Percentiles rank a stretch among this genome's conserved stretches.
Conservation (phyloP, 73 alveolate species). For the Paramecium tetraurelia region DNA sequence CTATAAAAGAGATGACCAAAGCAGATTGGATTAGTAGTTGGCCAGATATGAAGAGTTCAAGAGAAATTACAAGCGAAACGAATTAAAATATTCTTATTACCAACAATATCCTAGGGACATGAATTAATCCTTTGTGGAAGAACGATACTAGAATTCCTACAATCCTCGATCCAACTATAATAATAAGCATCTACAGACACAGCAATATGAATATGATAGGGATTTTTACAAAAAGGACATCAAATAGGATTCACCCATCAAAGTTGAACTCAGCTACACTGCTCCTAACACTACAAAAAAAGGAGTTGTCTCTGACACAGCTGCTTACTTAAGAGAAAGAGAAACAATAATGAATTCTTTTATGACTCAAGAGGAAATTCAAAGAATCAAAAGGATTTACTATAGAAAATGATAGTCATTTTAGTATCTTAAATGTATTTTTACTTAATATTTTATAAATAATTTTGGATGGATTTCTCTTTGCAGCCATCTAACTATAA, state of each 20-base stretch:
- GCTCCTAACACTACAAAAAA: neutral
- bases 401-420: neutral
- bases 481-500: too few species aligned
- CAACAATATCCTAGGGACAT: neutral
- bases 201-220: neutral
- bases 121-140: neutral
- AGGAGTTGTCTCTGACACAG: neutral
- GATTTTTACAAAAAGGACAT: neutral
- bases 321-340: conserved; percentile 28
- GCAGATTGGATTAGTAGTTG: neutral
- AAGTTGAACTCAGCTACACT: neutral
- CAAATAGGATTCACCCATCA: neutral
- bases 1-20: neutral
- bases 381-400: neutral
- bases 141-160: neutral
- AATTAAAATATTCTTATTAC: neutral
- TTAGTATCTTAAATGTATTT: neutral
- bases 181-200: neutral
- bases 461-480: too few species aligned
- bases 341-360: neutral
- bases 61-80: neutral
- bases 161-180: neutral
- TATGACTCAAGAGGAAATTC: conserved; percentile 8
- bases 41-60: conserved; percentile 1
- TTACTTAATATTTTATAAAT: neutral